phyloP scores from a whole-genome alignment of 208 protist species.

The Crithidia mellificae region DNA sequence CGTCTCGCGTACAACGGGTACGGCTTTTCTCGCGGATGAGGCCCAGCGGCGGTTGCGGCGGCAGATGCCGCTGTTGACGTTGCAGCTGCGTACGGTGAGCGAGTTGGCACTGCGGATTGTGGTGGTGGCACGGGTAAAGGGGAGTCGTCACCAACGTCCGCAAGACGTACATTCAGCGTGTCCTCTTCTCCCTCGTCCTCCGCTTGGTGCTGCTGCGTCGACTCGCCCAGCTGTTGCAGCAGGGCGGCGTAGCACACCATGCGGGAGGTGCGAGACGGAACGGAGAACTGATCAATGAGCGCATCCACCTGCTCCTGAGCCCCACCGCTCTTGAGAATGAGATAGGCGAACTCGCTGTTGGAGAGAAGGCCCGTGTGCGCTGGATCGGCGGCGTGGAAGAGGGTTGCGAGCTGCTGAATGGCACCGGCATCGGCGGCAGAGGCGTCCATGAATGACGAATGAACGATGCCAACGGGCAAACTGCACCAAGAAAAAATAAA shows the following conservation, averaged over 20 bases:
- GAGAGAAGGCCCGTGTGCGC: slow-evolving; percentile 28
- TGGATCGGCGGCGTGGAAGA: slow-evolving; percentile 29
- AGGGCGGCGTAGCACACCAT: slow-evolving; percentile 31
- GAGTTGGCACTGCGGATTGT: too few species aligned
- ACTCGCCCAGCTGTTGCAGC: slow-evolving; percentile 21
- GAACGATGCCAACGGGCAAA: too few species aligned
- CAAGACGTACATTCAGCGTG: too few species aligned
- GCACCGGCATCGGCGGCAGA: slow-evolving; percentile 6
- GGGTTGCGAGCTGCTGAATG: slow-evolving; percentile 27
- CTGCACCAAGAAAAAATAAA: neutral
- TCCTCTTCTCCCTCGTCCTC: neutral
- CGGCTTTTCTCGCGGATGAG: too few species aligned
- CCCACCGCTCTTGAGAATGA: slow-evolving; percentile 35
- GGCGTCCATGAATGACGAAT: slow-evolving; percentile 10
- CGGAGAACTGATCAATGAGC: slow-evolving; percentile 34
- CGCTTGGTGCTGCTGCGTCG: neutral
- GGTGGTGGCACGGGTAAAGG: slow-evolving; percentile 23
- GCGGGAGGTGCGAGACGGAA: slow-evolving; percentile 12
- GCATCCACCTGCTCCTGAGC: slow-evolving; percentile 37
- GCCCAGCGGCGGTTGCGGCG: too few species aligned
- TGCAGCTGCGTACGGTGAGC: slow-evolving; percentile 9
- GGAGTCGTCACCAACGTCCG: too few species aligned
- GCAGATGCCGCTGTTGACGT: neutral
- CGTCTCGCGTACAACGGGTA: too few species aligned
- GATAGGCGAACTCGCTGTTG: slow-evolving; percentile 37